Percentiles rank a stretch among this genome's conserved stretches.
Conservation (phyloP, 768 basidiomycete genomes). For the Xerocomus potaroensis region DNA sequence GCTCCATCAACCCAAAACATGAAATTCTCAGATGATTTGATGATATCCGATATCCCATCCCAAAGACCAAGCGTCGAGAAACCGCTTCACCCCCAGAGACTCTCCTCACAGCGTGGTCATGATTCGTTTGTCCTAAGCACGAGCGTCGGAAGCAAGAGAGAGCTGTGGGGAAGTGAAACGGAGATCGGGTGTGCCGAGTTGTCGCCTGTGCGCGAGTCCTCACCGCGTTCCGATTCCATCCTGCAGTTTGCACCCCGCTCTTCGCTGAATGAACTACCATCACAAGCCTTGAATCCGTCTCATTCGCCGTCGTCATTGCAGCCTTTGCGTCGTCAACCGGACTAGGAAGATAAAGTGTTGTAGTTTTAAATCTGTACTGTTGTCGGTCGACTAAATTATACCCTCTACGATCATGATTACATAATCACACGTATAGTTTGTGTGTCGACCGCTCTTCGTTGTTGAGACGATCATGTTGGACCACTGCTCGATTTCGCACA, state of each 20-base stretch:
- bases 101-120: constrained; percentile 9
- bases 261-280: constrained; percentile 11
- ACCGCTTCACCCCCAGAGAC: constrained; percentile 21
- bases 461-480: constrained; percentile 95
- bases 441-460: no score
- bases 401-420: constrained; percentile 8
- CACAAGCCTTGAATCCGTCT: constrained; percentile 1
- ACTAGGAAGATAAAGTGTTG: not conserved
- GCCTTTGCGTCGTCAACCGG: constrained; percentile 25
- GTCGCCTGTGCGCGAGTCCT: constrained; percentile 6
- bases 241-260: constrained; percentile 12
- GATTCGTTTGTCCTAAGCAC: constrained; percentile 4
- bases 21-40: constrained; percentile 14
- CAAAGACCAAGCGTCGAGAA: constrained; percentile 15
- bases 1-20: constrained; percentile 5
- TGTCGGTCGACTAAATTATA: constrained; percentile 8
- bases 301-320: constrained; percentile 15
- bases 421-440: no score
- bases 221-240: constrained; percentile 1
- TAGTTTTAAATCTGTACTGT: not conserved
- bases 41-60: constrained; percentile 8
- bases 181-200: constrained; percentile 6
- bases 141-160: constrained; percentile 20
- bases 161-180: constrained; percentile 21
- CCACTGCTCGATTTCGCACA: constrained; percentile 93